Evolutionary conservation across 139 green algal genomes (phyloP).

Genomic region (Nannochloris sp.): DNA sequence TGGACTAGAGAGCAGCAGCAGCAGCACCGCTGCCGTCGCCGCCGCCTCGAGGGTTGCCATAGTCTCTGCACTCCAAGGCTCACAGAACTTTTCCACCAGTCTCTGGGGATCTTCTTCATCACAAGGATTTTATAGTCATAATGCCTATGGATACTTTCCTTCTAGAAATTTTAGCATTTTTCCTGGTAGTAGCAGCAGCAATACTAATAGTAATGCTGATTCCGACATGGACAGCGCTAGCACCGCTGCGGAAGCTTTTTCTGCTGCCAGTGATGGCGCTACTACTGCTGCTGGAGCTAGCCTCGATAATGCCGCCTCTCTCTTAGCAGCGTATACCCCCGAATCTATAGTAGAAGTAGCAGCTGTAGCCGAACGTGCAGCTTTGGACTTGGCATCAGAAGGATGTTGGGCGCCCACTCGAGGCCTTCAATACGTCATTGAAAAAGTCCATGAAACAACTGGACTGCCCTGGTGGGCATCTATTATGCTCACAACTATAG

Average conservation of each 20-base stretch:
- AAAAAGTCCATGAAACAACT: constrained; percentile 30
- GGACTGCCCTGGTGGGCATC: constrained; percentile 57
- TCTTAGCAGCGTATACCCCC: not conserved
- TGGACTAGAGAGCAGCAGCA: not conserved
- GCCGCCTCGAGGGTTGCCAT: not conserved
- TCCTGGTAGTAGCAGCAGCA: constrained; percentile 1
- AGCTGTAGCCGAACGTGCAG: constrained; percentile 25
- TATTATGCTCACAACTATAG: constrained; percentile 49
- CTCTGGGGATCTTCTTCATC: too few relatives aligned
- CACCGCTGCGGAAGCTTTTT: not conserved
- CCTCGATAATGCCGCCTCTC: not conserved
- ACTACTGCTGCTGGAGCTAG: too few relatives aligned
- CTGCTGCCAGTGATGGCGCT: not conserved
- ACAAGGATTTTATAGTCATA: too few relatives aligned
- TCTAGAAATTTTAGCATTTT: constrained; percentile 15
- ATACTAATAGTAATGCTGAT: not conserved
- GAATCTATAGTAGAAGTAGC: constrained; percentile 27
- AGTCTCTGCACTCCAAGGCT: not conserved
- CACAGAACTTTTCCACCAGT: too few relatives aligned
- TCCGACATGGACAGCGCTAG: not conserved
- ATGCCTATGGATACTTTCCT: too few relatives aligned
- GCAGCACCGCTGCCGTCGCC: not conserved
- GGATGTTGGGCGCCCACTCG: constrained; percentile 39
- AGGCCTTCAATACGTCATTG: constrained; percentile 48
- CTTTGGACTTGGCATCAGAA: constrained; percentile 32